Evolutionary conservation across 2,329 filamentous ascomycete species (phyloP).

Genomic region (Neofusicoccum parvum): DNA sequence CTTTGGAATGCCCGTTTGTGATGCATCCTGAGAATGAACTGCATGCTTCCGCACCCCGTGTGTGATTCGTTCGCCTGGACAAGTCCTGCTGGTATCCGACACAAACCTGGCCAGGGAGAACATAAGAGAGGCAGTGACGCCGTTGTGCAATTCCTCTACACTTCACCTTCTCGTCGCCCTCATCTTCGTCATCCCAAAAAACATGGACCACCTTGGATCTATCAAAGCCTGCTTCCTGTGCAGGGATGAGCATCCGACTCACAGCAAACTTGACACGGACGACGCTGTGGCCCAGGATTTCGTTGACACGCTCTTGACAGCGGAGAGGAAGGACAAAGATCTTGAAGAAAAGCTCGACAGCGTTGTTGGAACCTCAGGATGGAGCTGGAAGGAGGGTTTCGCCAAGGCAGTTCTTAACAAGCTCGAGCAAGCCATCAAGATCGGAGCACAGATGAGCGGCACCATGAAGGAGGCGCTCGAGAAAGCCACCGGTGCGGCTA

Average conservation of each 20-base stretch:
- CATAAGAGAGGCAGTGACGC: too few relatives aligned
- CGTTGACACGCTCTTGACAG: background rate
- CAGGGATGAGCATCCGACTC: background rate
- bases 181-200: background rate
- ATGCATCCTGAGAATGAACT: too few relatives aligned
- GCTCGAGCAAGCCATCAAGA: background rate
- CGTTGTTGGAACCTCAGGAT: background rate
- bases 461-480: background rate
- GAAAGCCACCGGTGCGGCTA: background rate
- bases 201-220: background rate
- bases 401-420: background rate
- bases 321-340: background rate
- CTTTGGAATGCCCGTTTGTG: too few relatives aligned
- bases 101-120: too few relatives aligned
- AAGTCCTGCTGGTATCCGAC: too few relatives aligned
- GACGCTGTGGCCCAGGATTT: background rate
- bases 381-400: background rate
- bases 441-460: background rate
- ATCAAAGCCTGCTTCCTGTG: background rate
- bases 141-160: too few relatives aligned
- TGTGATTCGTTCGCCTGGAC: too few relatives aligned
- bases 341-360: background rate
- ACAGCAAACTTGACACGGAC: background rate
- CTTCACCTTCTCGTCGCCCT: too few relatives aligned
- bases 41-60: too few relatives aligned